A percentile compares a stretch with the other conserved stretches of the same genome.
Evolutionary conservation across 192 early-diverging fungal species (phyloP).

Genomic region (Nowakowskiella sp.): DNA sequence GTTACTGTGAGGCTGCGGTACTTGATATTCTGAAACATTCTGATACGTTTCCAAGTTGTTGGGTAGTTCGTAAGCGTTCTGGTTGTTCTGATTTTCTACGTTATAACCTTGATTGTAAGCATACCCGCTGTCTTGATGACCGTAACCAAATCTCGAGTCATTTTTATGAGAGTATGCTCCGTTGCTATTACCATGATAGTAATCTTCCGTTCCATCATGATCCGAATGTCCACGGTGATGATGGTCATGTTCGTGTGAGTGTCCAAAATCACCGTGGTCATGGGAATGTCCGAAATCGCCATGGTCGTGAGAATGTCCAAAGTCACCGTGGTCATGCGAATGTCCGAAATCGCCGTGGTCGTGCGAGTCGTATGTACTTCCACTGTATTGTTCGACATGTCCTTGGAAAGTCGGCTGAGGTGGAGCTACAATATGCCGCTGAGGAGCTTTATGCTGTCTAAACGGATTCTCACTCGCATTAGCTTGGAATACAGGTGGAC

Average conservation of each 20-base stretch:
- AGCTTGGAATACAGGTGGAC: neutral
- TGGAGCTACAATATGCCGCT: no score
- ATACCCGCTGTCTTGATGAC: slow-evolving; percentile 2
- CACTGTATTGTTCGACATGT: neutral
- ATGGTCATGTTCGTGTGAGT: neutral
- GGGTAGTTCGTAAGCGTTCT: neutral
- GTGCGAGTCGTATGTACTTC: neutral
- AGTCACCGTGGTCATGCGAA: neutral
- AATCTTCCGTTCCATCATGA: no score
- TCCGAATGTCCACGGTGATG: no score
- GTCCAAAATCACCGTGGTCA: neutral
- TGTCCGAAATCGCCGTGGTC: no score
- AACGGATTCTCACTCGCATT: neutral
- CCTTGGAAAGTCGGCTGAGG: no score
- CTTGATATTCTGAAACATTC: no score
- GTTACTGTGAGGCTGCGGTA: no score
- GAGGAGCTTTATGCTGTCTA: no score
- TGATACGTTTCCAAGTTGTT: no score
- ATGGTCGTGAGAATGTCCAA: slow-evolving; percentile 6
- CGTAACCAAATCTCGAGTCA: no score
- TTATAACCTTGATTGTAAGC: neutral
- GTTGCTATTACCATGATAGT: no score
- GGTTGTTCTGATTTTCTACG: neutral
- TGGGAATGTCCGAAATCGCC: slow-evolving; percentile 3
- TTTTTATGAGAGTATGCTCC: no score